These are phyloP conservation scores for Tetrahymena malaccensis DNA, from an alignment of 73 alveolate species.

Conservation along the genomic window DNA sequence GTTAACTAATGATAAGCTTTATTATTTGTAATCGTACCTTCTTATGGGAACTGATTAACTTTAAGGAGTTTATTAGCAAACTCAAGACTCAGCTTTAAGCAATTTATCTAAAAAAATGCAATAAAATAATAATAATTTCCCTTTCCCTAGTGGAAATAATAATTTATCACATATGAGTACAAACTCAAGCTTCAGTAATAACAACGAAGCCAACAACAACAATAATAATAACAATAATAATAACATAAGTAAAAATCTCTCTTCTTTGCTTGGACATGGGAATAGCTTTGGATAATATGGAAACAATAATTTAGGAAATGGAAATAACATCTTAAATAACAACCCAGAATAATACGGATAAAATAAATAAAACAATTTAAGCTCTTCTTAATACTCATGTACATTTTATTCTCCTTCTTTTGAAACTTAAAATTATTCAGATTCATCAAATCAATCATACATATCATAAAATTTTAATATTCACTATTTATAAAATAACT, in stretches of 20 bases:
- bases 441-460: neutral
- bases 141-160: neutral
- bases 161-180: neutral
- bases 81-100: neutral
- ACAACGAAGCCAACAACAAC: neutral
- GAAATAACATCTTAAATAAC: neutral
- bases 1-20: neutral
- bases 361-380: neutral
- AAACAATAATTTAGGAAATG: neutral
- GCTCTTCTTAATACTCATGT: neutral
- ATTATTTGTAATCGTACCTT: neutral
- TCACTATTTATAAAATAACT: neutral
- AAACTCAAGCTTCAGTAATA: neutral
- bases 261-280: neutral
- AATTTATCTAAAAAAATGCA: neutral
- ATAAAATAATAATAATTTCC: neutral
- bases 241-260: neutral
- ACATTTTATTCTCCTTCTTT: neutral
- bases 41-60: neutral
- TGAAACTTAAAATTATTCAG: neutral
- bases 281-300: neutral
- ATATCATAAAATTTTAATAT: neutral
- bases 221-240: neutral
- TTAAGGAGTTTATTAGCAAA: neutral
- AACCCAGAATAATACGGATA: neutral